Evolutionary conservation across 805 yeast species (phyloP), one percentile per base, ranked within the genome.

Genomic region (Spathaspora girioi): DNA sequence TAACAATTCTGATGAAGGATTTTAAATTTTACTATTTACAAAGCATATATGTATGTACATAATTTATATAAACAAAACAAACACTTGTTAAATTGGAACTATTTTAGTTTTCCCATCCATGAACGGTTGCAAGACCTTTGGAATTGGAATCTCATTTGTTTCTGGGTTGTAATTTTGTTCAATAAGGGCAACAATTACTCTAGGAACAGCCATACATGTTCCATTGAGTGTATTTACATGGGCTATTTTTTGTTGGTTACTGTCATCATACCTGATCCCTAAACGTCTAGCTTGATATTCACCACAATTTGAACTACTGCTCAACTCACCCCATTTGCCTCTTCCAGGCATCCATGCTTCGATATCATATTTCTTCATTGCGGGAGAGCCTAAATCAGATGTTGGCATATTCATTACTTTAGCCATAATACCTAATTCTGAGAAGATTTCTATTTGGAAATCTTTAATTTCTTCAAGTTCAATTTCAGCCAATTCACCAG

Each of bases 341-440:
- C 97, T 80, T 2, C 98, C 97, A 0, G 98, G 98, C 98, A 94
- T 93, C 91, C 96, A 89, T 0, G 92, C 97, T 68, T 94, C 99
- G 51, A 92, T 89, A 60, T 94, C 99, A 64, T 84, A 89, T 65
- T 94, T 94, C 62, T 87, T 85, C 67, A 78, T 82, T 0, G 98
- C 98, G 1, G 99, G 97, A 0, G 96, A 86, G 0, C 99, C 99
- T 48, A 94, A 71, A 64, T 94, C 99, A 55, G 87, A 82, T 23
- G 86, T 83, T 0, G 97, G 97, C 91, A 94, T 90, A 54, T 87
- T 82, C 26, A 94, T 71, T 20, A 93, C 87, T 55, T 90, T 82
- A 2, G 97, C 96, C 18, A 82, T 76, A 3, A 94, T 71, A 0
- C 96, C 97, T 14, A 94, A 71, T 2, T 82, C 83, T 1, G 61